Percentiles rank a stretch among this genome's conserved stretches.
phyloP scores from a whole-genome alignment of 2,329 filamentous ascomycete species.

The Tolypocladium tropicale region DNA sequence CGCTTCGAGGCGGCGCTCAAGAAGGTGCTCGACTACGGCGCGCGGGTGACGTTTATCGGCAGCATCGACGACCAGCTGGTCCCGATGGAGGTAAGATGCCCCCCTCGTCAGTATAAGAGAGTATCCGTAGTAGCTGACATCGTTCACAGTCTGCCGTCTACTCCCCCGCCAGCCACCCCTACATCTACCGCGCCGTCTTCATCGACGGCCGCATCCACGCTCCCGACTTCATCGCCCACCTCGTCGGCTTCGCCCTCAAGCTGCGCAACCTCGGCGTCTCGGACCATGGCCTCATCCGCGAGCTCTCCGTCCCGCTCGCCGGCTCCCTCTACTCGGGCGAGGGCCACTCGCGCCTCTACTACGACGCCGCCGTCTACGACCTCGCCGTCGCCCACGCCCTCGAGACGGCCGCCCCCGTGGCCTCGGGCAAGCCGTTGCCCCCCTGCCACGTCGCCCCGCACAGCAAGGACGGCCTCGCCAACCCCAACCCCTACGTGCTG shows the following conservation, averaged over 20 bases:
- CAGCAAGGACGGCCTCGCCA: slow-evolving; percentile 19
- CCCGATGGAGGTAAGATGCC: slow-evolving; percentile 61
- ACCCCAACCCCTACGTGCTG: slow-evolving; percentile 76
- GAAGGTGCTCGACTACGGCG: slow-evolving; percentile 65
- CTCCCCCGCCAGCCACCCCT: slow-evolving; percentile 75
- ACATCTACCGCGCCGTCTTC: slow-evolving; percentile 92
- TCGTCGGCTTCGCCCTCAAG: slow-evolving; percentile 88
- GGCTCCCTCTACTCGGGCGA: slow-evolving; percentile 87
- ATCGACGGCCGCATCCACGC: slow-evolving; percentile 88
- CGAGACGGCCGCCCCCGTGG: slow-evolving; percentile 47
- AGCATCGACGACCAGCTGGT: slow-evolving; percentile 97
- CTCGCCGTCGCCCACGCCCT: slow-evolving; percentile 64
- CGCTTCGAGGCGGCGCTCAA: slow-evolving; percentile 70
- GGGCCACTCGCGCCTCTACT: slow-evolving; percentile 88
- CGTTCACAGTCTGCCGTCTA: slow-evolving; percentile 67
- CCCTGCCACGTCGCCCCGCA: background rate
- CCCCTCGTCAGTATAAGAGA: too few relatives aligned
- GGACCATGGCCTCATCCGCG: slow-evolving; percentile 86
- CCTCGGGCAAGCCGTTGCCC: background rate
- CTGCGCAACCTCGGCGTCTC: slow-evolving; percentile 86
- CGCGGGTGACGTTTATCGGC: slow-evolving; percentile 76
- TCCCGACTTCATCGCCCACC: slow-evolving; percentile 85
- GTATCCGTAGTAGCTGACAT: slow-evolving; percentile 11
- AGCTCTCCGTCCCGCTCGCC: slow-evolving; percentile 78
- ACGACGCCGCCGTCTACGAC: slow-evolving; percentile 77